Conservation (phyloP, 164 flowering plant genomes). For the Piper longum region DNA sequence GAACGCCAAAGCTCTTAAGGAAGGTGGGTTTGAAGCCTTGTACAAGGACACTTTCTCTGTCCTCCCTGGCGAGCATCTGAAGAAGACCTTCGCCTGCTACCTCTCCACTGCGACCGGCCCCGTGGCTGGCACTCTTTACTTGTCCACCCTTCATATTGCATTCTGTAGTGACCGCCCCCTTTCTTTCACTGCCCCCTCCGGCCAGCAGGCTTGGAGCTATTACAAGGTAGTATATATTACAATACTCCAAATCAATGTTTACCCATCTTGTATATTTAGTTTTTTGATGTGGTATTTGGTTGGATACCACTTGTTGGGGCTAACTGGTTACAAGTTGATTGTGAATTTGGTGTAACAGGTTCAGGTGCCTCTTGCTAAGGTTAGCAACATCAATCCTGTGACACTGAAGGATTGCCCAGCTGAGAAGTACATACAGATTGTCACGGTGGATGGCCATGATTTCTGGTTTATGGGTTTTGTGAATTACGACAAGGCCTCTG, state of each 20-base stretch:
- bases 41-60: slow-evolving; percentile 36
- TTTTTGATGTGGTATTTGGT: neutral
- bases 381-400: slow-evolving; percentile 34
- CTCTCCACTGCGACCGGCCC: slow-evolving; percentile 56
- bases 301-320: too few relatives aligned
- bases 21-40: slow-evolving; percentile 49
- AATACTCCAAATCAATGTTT: neutral
- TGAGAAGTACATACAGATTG: slow-evolving; percentile 49
- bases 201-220: slow-evolving; percentile 54
- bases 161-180: slow-evolving; percentile 61
- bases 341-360: slow-evolving; percentile 27
- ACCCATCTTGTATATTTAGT: too few relatives aligned
- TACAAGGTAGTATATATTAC: slow-evolving; percentile 55
- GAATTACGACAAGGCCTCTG: slow-evolving; percentile 42
- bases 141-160: slow-evolving; percentile 34
- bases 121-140: slow-evolving; percentile 49
- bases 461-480: slow-evolving; percentile 82
- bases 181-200: slow-evolving; percentile 48
- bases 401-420: slow-evolving; percentile 24
- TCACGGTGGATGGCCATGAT: slow-evolving; percentile 50
- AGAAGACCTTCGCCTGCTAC: slow-evolving; percentile 57
- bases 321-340: neutral
- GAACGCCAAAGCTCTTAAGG: slow-evolving; percentile 36
- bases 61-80: slow-evolving; percentile 34
- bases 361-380: slow-evolving; percentile 27